Conservation (phyloP, 1,139 yeast genomes). For the Candida labiduridarum region DNA sequence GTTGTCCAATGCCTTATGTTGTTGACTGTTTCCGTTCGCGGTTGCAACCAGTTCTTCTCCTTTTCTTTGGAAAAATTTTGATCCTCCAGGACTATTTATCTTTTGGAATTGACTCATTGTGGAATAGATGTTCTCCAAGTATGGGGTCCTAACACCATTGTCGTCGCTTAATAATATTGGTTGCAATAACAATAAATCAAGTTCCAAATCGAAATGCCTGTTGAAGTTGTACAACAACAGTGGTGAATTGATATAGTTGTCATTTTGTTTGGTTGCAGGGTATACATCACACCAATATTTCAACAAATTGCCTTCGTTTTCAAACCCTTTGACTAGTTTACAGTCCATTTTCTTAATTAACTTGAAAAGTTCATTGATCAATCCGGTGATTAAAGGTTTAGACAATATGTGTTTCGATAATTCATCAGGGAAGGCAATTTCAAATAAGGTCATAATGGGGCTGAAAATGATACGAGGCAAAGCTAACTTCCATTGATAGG, state of each 20-base stretch:
- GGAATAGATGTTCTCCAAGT: constrained; percentile 83
- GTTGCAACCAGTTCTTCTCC: constrained; percentile 5
- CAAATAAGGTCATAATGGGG: constrained; percentile 74
- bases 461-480: constrained; percentile 77
- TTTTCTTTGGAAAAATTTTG: constrained; percentile 39
- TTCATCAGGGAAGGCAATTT: constrained; percentile 61
- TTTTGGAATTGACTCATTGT: constrained; percentile 68
- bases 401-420: constrained; percentile 72
- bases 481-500: constrained; percentile 84
- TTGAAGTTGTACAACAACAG: constrained; percentile 61
- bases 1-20: constrained; percentile 14
- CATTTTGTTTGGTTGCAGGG: constrained; percentile 32
- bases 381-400: constrained; percentile 80
- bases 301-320: constrained; percentile 61
- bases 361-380: constrained; percentile 71
- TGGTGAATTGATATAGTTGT: constrained; percentile 48
- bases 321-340: constrained; percentile 64
- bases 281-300: constrained; percentile 53
- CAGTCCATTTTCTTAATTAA: constrained; percentile 81
- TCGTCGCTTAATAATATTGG: constrained; percentile 90
- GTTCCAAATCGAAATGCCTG: constrained; percentile 55
- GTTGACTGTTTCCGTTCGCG: constrained; percentile 4
- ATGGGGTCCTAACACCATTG: constrained; percentile 82
- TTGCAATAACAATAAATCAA: constrained; percentile 77
- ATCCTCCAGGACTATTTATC: constrained; percentile 39